Evolutionary conservation across 176 grass and related monocot genomes (phyloP).

Genomic region (Oropetium thomaeum): DNA sequence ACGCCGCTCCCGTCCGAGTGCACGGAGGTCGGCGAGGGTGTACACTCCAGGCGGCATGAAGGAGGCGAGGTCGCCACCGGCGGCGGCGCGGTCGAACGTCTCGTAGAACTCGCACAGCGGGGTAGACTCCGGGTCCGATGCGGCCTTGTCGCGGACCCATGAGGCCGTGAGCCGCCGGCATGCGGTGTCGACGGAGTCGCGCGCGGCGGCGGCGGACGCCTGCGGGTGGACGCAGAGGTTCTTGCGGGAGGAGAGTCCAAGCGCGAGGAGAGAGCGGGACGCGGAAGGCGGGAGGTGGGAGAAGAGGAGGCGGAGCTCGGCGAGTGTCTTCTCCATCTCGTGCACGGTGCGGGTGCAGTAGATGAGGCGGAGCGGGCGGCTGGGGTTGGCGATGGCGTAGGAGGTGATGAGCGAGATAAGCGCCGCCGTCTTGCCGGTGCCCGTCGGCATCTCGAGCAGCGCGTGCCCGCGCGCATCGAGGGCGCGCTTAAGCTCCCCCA

Average conservation of each 20-base stretch:
- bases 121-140: constrained; percentile 43
- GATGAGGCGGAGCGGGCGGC: constrained; percentile 62
- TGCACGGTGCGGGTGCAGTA: constrained; percentile 99
- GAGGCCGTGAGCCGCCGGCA: constrained; percentile 86
- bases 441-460: constrained; percentile 92
- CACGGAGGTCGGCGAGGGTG: constrained; percentile 73
- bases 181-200: constrained; percentile 89
- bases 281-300: constrained; percentile 48
- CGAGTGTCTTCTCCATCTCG: constrained; percentile 96
- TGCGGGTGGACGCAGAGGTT: constrained; percentile 86
- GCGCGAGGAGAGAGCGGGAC: constrained; percentile 60
- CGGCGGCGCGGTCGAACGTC: constrained; percentile 64
- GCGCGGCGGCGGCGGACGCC: constrained; percentile 57
- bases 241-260: constrained; percentile 77
- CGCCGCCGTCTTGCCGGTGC: constrained; percentile 91
- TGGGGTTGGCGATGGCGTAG: constrained; percentile 60
- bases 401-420: constrained; percentile 82
- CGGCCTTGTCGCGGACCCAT: constrained; percentile 72
- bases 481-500: constrained; percentile 87
- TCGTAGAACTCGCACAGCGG: constrained; percentile 80
- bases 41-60: constrained; percentile 77
- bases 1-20: constrained; percentile 56
- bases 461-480: constrained; percentile 91
- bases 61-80: constrained; percentile 46
- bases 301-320: constrained; percentile 80